Evolutionary conservation across 2,329 filamentous ascomycete genomes (phyloP).

Genomic region (Verticillium klebahnii): DNA sequence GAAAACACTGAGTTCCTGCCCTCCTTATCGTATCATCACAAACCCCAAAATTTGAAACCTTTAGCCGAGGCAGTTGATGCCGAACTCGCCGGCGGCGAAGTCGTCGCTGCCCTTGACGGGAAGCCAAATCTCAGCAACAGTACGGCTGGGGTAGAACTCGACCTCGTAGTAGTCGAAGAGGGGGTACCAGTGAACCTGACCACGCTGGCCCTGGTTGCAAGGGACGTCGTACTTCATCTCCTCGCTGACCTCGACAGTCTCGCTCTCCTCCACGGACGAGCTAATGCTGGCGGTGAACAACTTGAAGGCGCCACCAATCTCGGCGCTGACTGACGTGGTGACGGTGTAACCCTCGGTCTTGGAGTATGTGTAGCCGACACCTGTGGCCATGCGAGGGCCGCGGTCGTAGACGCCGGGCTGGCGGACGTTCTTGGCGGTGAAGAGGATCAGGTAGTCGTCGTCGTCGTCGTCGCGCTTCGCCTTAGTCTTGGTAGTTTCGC

Average conservation of each 20-base stretch:
- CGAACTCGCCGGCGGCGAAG: not conserved
- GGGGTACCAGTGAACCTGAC: not conserved
- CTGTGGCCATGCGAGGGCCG: not conserved
- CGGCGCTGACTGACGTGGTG: not conserved
- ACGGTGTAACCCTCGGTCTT: not conserved
- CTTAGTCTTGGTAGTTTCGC: not conserved
- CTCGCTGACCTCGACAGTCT: slow-evolving; percentile 10
- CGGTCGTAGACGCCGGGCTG: not conserved
- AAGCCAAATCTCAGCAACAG: not conserved
- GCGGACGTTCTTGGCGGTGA: not conserved
- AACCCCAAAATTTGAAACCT: not conserved
- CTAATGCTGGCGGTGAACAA: not conserved
- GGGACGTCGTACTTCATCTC: not conserved
- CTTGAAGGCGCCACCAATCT: not conserved
- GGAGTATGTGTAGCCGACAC: not conserved
- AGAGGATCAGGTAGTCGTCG: not conserved
- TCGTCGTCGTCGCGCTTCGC: not conserved
- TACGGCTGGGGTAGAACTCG: not conserved
- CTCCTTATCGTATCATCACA: too few species aligned
- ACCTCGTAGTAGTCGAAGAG: not conserved
- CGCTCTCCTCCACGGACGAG: not conserved
- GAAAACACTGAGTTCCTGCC: too few species aligned
- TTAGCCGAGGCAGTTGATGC: not conserved
- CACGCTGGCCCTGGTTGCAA: not conserved
- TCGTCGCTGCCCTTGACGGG: not conserved